These are phyloP conservation scores for Herpetospermum pedunculosum DNA, from an alignment of 306 rosid genomes.

Conservation along the genomic window DNA sequence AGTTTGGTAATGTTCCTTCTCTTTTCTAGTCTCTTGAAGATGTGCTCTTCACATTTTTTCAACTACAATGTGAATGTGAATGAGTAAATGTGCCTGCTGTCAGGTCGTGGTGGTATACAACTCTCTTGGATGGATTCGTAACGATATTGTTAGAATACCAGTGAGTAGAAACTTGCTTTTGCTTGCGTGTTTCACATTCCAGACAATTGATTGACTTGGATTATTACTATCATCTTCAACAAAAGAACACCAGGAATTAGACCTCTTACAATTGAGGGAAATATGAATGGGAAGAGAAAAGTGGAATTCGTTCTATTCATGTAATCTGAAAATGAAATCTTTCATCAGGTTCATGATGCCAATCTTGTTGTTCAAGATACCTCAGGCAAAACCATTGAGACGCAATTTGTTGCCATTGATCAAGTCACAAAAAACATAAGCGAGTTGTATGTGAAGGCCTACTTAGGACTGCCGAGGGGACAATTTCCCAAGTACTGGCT, in stretches of 20 bases:
- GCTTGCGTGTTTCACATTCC: background rate
- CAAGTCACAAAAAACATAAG: constrained; percentile 47
- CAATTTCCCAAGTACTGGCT: constrained; percentile 70
- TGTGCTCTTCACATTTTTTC: background rate
- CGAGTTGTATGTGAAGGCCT: constrained; percentile 53
- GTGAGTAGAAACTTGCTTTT: constrained; percentile 31
- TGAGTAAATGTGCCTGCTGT: background rate
- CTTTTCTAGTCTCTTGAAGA: background rate
- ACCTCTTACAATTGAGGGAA: background rate
- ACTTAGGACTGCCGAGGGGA: constrained; percentile 43
- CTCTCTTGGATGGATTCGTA: constrained; percentile 85
- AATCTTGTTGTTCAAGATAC: constrained; percentile 68
- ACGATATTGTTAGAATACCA: constrained; percentile 61
- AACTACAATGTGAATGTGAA: background rate
- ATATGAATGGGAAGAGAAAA: background rate
- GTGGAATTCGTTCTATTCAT: background rate
- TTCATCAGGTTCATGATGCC: constrained; percentile 53
- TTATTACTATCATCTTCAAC: background rate
- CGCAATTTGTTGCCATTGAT: constrained; percentile 49
- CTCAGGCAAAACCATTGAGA: constrained; percentile 38
- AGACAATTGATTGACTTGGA: background rate
- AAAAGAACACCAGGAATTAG: background rate
- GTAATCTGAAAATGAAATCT: constrained; percentile 18
- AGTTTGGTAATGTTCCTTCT: constrained; percentile 52
- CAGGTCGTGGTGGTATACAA: constrained; percentile 84